A percentile compares a stretch with the other conserved stretches of the same genome.
These are phyloP conservation scores for Tetracladium setigerum DNA, from an alignment of 495 filamentous ascomycete genomes.

Conservation along the genomic window DNA sequence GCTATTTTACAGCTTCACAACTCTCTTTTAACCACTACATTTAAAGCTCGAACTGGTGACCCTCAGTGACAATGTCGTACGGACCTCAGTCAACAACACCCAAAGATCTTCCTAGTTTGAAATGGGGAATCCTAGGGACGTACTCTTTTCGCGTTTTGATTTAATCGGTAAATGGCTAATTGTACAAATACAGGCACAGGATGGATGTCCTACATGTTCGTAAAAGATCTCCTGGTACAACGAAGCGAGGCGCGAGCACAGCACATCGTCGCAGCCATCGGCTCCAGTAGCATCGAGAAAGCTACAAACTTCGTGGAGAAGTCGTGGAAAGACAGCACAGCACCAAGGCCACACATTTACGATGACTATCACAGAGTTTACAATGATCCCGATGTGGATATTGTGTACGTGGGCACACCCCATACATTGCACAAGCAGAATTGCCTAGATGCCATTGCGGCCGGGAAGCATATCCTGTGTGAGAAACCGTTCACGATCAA, in stretches of 20 bases:
- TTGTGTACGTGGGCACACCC: slow-evolving; percentile 38
- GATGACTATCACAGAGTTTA: slow-evolving; percentile 56
- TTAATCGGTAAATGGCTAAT: too few relatives aligned
- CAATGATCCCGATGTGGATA: slow-evolving; percentile 30
- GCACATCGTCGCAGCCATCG: slow-evolving; percentile 59
- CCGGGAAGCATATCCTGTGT: slow-evolving; percentile 42
- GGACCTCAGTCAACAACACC: too few relatives aligned
- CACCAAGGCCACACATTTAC: slow-evolving; percentile 51
- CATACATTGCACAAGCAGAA: slow-evolving; percentile 34
- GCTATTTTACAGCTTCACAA: too few relatives aligned
- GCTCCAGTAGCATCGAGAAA: slow-evolving; percentile 54
- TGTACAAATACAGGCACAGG: too few relatives aligned
- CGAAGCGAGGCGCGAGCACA: slow-evolving; percentile 50
- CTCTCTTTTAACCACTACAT: too few relatives aligned
- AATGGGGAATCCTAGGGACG: too few relatives aligned
- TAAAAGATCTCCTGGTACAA: slow-evolving; percentile 56
- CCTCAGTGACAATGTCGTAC: too few relatives aligned
- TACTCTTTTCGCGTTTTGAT: too few relatives aligned
- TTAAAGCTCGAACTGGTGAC: too few relatives aligned
- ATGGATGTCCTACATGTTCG: slow-evolving; percentile 40
- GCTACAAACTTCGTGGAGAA: slow-evolving; percentile 51
- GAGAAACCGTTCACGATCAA: slow-evolving; percentile 38
- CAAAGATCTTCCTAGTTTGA: too few relatives aligned
- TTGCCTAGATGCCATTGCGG: slow-evolving; percentile 33
- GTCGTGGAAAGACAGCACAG: too few relatives aligned